Evolutionary conservation across 768 basidiomycete genomes (phyloP).

Genomic region (Termitomyces bulborhizus): DNA sequence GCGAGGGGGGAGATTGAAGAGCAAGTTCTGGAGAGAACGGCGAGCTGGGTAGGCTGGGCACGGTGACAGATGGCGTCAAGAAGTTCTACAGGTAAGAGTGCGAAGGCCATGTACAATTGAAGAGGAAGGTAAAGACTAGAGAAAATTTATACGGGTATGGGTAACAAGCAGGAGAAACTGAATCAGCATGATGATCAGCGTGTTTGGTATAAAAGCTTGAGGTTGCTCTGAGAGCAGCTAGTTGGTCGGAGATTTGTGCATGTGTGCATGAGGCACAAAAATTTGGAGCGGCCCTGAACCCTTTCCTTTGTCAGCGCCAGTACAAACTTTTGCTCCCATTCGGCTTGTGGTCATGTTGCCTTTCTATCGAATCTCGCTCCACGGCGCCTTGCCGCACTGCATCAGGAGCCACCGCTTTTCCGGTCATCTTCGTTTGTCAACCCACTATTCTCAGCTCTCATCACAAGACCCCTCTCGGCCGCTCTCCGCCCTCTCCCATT

Average conservation of each 20-base stretch:
- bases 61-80: constrained; percentile 41
- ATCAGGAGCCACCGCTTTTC: constrained; percentile 6
- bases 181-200: constrained; percentile 20
- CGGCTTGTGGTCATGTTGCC: constrained; percentile 11
- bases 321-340: constrained; percentile 7
- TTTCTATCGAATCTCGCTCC: constrained; percentile 5
- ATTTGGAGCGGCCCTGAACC: constrained; percentile 11
- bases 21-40: constrained; percentile 39
- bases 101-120: constrained; percentile 35
- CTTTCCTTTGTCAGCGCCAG: constrained; percentile 3
- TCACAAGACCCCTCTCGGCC: constrained; percentile 15
- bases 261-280: constrained; percentile 16
- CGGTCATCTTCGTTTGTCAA: constrained; percentile 9
- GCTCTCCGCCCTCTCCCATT: constrained; percentile 21
- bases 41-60: constrained; percentile 32
- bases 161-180: constrained; percentile 14
- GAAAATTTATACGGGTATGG: constrained; percentile 13
- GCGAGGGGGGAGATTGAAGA: constrained; percentile 41
- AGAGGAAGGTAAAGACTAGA: constrained; percentile 18
- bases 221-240: neutral
- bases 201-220: constrained; percentile 17
- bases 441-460: constrained; percentile 16
- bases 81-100: constrained; percentile 55
- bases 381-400: constrained; percentile 3
- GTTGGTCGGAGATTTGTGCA: constrained; percentile 12